Conservation (phyloP, 164 flowering plant genomes). For the Amborella trichopoda region DNA sequence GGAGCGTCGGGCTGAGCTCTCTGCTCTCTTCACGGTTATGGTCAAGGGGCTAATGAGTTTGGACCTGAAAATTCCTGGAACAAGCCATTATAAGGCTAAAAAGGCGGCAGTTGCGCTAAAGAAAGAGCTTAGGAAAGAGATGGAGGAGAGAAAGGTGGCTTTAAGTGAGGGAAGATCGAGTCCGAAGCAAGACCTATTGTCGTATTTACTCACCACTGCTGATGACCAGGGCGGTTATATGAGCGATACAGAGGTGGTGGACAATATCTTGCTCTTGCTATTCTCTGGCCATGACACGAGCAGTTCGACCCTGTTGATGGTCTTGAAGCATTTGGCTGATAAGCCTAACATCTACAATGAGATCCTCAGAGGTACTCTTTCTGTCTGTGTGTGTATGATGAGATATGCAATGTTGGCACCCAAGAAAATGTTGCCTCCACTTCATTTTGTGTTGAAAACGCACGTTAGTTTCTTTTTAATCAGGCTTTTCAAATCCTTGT, state of each 20-base stretch:
- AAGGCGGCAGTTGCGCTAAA: constrained; percentile 1
- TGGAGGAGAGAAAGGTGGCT: constrained; percentile 4
- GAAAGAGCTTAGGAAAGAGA: constrained; percentile 4
- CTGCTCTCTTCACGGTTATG: neutral
- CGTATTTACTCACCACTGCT: constrained; percentile 20
- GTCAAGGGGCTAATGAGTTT: constrained; percentile 1
- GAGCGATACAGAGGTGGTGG: constrained; percentile 28
- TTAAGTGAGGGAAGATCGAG: neutral
- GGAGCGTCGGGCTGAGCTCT: neutral
- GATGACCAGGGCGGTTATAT: constrained; percentile 15
- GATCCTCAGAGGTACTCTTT: constrained; percentile 21
- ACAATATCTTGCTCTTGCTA: constrained; percentile 29
- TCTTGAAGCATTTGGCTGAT: constrained; percentile 29
- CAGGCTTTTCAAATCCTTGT: no score
- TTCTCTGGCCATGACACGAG: constrained; percentile 24
- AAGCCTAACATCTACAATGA: constrained; percentile 16
- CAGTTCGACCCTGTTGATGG: constrained; percentile 19
- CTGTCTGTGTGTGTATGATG: no score
- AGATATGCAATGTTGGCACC: no score
- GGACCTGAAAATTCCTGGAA: constrained; percentile 5
- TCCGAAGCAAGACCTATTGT: constrained; percentile 18
- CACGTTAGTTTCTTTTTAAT: no score
- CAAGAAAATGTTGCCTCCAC: no score
- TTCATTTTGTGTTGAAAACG: no score
- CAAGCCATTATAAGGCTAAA: no score